Evolutionary conservation across 1,139 yeast species (phyloP), one percentile per base, ranked within the genome.

Genomic region (Debaryomyces sp.): DNA sequence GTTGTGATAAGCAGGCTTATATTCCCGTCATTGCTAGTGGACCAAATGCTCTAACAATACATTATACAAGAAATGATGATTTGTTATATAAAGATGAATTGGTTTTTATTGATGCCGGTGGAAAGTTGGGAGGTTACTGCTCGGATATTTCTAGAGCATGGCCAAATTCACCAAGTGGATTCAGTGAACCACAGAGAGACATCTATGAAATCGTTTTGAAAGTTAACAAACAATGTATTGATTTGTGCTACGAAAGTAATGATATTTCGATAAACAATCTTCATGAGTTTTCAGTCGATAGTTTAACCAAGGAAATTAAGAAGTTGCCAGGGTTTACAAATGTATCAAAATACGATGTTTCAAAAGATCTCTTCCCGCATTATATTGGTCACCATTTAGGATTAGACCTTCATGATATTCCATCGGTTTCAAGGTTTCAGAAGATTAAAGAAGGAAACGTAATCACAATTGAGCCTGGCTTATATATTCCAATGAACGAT

Each of bases 1-100:
- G 99, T 0, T 91, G 97, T 66, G 96, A 90, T 54, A 82, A 82
- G 53, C 82, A 87, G 40, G 98, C 97, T 0, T 95, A 95, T 62
- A 81, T 92, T 27, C 98, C 99, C 0, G 99, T 95, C 8, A 96
- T 95, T 7, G 99, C 98, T 2, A 88, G 96, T 38, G 99, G 99
- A 2, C 68, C 79, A 22, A 91, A 91, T 63, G 90, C 96, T 0
- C 71, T 91, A 40, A 87, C 94, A 37, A 90, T 94, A 51, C 98
- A 92, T 66, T 92, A 92, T 64, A 91, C 96, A 0, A 75, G 96
- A 52, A 92, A 92, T 61, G 96, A 92, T 64, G 96, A 89, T 63
- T 67, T 86, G 24, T 74, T 92, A 50, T 79, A 79, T 50, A 77
- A 79, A 42, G 91, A 85, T 54, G 98, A 94, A 53, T 70, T 91